Evolutionary conservation across 2,329 filamentous ascomycete genomes (phyloP), one percentile per base, ranked within the genome.

Genomic region (Penicillium sp.): DNA sequence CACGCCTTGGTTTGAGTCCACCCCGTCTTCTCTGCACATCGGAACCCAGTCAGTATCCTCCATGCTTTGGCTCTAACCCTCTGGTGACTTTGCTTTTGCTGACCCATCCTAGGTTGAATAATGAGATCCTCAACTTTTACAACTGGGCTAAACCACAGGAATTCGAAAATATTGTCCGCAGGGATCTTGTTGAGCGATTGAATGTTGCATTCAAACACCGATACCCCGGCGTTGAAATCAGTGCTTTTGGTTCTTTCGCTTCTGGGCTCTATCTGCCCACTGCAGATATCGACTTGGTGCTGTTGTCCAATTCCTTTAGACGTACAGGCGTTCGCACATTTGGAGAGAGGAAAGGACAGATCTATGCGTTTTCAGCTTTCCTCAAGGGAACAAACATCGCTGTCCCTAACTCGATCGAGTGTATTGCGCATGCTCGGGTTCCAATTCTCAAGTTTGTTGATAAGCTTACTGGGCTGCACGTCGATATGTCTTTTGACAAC

Each of bases 401-500:
- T 1, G 78, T 83, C 14, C 68, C 77, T 1, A 76, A 81, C 6
- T 80, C 84, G 2, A 79, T 92, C 31, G 83, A 89, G 63, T 81
- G 88, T 32, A 91, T 99, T 61, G 67, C 82, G 1, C 79, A 81
- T 60, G 92, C 94, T 21, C 91, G 89, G 65, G 92, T 99, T 2
- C 94, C 94, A 0, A 85, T 99, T 50, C 85, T 97, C 74, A 99
- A 99, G 72, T 97, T 90, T 67, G 82, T 91, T 43, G 94, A 99
- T 68, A 81, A 77, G 51, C 67, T 82, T 49, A 97, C 92, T 1
- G 87, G 86, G 11, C 78, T 99, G 49, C 90, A 89, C 63, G 89
- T 97, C 11, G 94, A 99, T 70, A 83, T 99, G 11, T 97, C 92
- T 0, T 97, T 99, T 69, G 93, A 99, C 75, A 97, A 97, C 68